Evolutionary conservation across 2,329 filamentous ascomycete species (phyloP).

Genomic region (Stylonectria norvegica): DNA sequence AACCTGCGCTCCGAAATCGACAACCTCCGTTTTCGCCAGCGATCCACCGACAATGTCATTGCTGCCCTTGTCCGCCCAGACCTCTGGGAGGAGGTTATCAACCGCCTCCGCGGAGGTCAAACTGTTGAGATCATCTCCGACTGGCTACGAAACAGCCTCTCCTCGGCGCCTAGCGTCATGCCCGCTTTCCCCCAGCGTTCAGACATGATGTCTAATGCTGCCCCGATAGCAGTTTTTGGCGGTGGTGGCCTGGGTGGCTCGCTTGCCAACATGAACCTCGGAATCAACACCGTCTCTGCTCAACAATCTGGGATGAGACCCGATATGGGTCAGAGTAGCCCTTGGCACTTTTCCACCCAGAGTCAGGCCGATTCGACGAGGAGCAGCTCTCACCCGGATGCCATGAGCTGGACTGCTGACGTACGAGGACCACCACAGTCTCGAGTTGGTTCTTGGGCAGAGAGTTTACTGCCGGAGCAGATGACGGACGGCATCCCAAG

Average conservation of each 20-base stretch:
- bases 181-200: slow-evolving; percentile 20
- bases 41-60: slow-evolving; percentile 53
- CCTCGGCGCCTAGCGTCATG: slow-evolving; percentile 31
- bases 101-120: slow-evolving; percentile 52
- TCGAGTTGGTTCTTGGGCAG: slow-evolving; percentile 50
- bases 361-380: slow-evolving; percentile 46
- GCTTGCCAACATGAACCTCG: slow-evolving; percentile 32
- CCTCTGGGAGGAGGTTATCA: slow-evolving; percentile 52
- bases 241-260: slow-evolving; percentile 25
- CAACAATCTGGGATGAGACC: slow-evolving; percentile 31
- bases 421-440: slow-evolving; percentile 39
- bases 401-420: slow-evolving; percentile 45
- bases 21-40: slow-evolving; percentile 50
- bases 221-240: slow-evolving; percentile 28
- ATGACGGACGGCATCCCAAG: slow-evolving; percentile 30
- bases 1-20: slow-evolving; percentile 59
- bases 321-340: slow-evolving; percentile 44
- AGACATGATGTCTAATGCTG: slow-evolving; percentile 16
- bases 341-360: slow-evolving; percentile 47
- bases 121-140: slow-evolving; percentile 54
- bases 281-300: slow-evolving; percentile 30
- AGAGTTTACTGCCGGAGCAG: slow-evolving; percentile 38
- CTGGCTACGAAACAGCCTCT: slow-evolving; percentile 42
- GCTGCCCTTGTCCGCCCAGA: slow-evolving; percentile 50
- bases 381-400: slow-evolving; percentile 46